Evolutionary conservation across 1,284 basidiomycete species (phyloP).

Genomic region (Cryptococcus hybrid): DNA sequence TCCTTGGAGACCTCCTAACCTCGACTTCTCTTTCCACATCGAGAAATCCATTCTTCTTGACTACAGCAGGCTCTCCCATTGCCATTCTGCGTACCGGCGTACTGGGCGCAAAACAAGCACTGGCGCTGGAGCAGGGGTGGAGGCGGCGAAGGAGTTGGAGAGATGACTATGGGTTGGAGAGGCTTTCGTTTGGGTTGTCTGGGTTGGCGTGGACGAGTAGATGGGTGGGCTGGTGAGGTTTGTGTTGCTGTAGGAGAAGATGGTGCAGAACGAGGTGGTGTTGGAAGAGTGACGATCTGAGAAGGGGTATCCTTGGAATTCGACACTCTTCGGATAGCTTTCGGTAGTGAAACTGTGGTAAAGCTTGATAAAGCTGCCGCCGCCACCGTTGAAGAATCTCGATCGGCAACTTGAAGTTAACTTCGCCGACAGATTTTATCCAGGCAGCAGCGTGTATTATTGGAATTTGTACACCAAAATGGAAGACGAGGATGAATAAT

Average conservation of each 20-base stretch:
- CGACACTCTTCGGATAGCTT: not conserved
- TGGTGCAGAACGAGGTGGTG: slow-evolving; percentile 2
- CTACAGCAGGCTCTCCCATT: not conserved
- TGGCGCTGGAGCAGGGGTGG: slow-evolving; percentile 1
- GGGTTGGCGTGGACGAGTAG: not conserved
- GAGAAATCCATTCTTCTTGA: not conserved
- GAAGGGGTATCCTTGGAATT: slow-evolving; percentile 1
- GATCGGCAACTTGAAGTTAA: too few species aligned
- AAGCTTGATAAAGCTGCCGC: too few species aligned
- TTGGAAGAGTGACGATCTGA: slow-evolving; percentile 4
- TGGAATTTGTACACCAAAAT: slow-evolving; percentile 15
- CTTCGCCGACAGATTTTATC: too few species aligned
- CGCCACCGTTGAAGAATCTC: too few species aligned
- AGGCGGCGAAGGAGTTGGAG: slow-evolving; percentile 4
- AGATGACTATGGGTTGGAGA: slow-evolving; percentile 6
- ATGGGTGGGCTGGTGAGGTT: not conserved
- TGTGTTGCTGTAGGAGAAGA: not conserved
- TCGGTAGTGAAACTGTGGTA: too few species aligned
- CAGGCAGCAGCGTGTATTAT: not conserved
- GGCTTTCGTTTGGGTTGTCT: too few species aligned
- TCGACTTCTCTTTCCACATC: not conserved
- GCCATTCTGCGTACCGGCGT: not conserved
- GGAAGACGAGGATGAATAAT: slow-evolving; percentile 13
- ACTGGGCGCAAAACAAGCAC: not conserved
- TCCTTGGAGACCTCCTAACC: slow-evolving; percentile 10